phyloP scores from a whole-genome alignment of 2,329 filamentous ascomycete species.

The Hypoxylon sp. region DNA sequence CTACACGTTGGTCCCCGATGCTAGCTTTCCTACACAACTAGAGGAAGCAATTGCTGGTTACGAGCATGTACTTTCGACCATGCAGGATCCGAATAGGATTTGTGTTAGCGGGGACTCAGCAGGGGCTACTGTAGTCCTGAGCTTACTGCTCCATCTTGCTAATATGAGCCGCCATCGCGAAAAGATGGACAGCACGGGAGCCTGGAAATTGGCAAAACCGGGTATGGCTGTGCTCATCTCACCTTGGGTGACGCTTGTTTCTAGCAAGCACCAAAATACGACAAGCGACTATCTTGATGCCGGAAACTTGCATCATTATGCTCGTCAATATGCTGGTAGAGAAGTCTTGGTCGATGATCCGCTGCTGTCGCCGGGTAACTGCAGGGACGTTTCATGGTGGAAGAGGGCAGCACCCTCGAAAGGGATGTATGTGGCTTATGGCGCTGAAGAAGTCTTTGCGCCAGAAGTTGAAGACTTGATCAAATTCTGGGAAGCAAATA shows the following conservation, averaged over 20 bases:
- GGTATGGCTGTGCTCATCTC: conserved; percentile 79
- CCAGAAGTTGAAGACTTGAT: conserved; percentile 75
- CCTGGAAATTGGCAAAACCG: conserved; percentile 50
- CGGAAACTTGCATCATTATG: conserved; percentile 75
- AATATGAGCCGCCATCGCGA: conserved; percentile 52
- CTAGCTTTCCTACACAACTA: conserved; percentile 78
- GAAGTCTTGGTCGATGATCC: conserved; percentile 63
- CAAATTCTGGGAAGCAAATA: conserved; percentile 63
- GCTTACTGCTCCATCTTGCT: conserved; percentile 76
- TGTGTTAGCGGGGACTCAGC: conserved; percentile 84
- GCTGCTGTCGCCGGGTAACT: conserved; percentile 76
- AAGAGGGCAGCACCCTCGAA: conserved; percentile 70
- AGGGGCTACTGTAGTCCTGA: conserved; percentile 78
- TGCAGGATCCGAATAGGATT: conserved; percentile 69
- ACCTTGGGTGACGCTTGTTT: conserved; percentile 82
- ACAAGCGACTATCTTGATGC: conserved; percentile 80
- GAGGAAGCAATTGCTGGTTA: conserved; percentile 78
- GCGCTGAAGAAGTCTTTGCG: conserved; percentile 81
- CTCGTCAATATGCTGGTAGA: conserved; percentile 72
- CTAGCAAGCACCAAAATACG: conserved; percentile 74
- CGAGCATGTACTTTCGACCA: conserved; percentile 72
- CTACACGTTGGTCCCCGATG: conserved; percentile 82
- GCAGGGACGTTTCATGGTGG: conserved; percentile 75
- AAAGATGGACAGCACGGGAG: conserved; percentile 49
- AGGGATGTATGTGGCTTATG: conserved; percentile 78